Evolutionary conservation across 2,329 filamentous ascomycete species (phyloP), one percentile per base, ranked within the genome.

Genomic region (Orbilia ellipsospora): DNA sequence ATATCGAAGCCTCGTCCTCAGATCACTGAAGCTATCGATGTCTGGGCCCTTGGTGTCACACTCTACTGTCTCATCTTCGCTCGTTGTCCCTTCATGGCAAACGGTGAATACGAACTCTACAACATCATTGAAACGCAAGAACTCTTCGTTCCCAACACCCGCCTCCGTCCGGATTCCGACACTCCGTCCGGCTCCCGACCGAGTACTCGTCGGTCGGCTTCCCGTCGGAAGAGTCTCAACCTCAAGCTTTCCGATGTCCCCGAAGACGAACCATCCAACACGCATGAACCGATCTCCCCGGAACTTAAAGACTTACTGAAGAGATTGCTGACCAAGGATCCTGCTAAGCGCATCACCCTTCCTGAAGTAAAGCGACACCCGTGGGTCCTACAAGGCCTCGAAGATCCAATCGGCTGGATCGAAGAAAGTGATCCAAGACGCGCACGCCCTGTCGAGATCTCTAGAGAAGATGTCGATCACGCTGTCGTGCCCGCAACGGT

Each of bases 11-110:
- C 83, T 89, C 23, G 90, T 89, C 77, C 86, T 78, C 94, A 87
- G 83, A 90, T 99, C 48, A 97, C 93, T 3, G 92, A 93, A 79
- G 92, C 96, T 79, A 97, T 99, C 78, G 95, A 99, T 80, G 90
- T 99, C 15, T 99, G 95, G 95, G 97, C 95, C 10, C 86, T 99
- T 20, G 95, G 95, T 20, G 93, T 99, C 18, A 99, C 95, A 0
- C 87, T 99, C 1, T 99, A 97, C 83, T 97, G 94, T 80, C 89
- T 99, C 82, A 89, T 99, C 66, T 99, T 91, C 81, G 95, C 93
- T 13, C 92, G 95, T 63, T 92, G 97, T 48, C 95, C 95, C 0
- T 99, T 98, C 81, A 87, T 96, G 79, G 93, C 93, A 59, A 90
- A 95, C 80, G 94, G 96, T 79, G 93, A 96, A 80, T 97, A 91